These are phyloP conservation scores for Curvularia verruculosa DNA, from an alignment of 2,329 filamentous ascomycete genomes.

Conservation along the genomic window DNA sequence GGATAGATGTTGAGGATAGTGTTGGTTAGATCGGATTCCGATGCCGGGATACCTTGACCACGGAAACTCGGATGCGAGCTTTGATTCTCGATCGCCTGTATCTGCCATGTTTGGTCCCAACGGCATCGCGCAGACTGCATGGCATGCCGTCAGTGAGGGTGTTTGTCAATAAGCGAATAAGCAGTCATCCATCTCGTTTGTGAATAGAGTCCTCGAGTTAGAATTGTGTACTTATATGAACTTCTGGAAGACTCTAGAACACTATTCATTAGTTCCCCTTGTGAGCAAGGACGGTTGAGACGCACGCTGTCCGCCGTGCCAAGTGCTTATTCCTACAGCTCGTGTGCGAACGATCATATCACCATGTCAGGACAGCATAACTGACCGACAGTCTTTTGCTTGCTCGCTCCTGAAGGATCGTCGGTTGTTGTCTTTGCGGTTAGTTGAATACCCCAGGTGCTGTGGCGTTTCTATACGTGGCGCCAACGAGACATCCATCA, in stretches of 20 bases:
- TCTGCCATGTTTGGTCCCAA: background rate
- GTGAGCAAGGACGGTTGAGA: background rate
- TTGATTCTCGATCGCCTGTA: conserved; percentile 5
- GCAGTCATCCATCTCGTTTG: background rate
- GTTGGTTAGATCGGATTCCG: conserved; percentile 1
- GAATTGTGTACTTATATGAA: background rate
- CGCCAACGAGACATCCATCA: background rate
- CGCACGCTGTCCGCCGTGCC: background rate
- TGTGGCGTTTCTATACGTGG: background rate
- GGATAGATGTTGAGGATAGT: conserved; percentile 6
- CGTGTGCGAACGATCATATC: background rate
- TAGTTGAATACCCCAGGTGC: background rate
- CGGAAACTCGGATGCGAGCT: background rate
- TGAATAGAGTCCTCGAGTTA: background rate
- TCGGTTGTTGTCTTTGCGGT: background rate
- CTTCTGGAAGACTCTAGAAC: background rate
- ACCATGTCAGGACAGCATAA: background rate
- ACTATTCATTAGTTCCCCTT: background rate
- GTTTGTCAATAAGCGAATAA: background rate
- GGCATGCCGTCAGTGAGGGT: background rate
- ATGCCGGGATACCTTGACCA: conserved; percentile 1
- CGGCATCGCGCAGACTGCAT: background rate
- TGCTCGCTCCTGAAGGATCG: background rate
- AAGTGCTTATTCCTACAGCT: background rate
- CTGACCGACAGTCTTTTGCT: background rate